These are phyloP conservation scores for Strobilomyces confusus DNA, from an alignment of 768 basidiomycete genomes.

Conservation along the genomic window DNA sequence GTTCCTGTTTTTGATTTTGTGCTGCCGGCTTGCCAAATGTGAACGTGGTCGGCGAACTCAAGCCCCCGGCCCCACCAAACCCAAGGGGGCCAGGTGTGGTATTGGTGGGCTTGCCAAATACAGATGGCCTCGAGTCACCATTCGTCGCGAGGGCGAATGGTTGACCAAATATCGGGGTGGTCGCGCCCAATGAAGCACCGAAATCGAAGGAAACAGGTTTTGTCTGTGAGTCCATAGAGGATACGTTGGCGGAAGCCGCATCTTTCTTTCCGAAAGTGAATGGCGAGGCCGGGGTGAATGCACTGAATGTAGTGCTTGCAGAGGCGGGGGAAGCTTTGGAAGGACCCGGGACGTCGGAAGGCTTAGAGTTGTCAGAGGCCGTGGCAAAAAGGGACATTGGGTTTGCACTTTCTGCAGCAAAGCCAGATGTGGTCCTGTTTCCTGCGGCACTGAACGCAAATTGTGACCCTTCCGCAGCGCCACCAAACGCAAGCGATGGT, in stretches of 20 bases:
- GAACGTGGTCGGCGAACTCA: slow-evolving; percentile 15
- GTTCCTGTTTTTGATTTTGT: slow-evolving; percentile 34
- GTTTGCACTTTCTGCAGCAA: neutral
- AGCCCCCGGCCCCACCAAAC: slow-evolving; percentile 23
- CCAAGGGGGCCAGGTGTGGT: slow-evolving; percentile 30
- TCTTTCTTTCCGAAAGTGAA: slow-evolving; percentile 18
- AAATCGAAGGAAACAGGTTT: slow-evolving; percentile 28
- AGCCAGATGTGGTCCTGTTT: neutral
- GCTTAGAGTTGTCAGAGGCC: neutral
- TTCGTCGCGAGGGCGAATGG: neutral
- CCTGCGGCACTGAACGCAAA: neutral
- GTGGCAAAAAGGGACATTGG: neutral
- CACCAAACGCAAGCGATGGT: slow-evolving; percentile 8
- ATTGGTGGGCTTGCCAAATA: slow-evolving; percentile 18
- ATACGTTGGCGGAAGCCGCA: neutral
- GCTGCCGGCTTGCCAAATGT: slow-evolving; percentile 26
- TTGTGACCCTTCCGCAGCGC: neutral
- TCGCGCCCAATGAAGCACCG: slow-evolving; percentile 8
- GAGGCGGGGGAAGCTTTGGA: slow-evolving; percentile 1
- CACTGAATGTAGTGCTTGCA: slow-evolving; percentile 8
- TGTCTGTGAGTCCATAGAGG: slow-evolving; percentile 16
- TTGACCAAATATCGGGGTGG: slow-evolving; percentile 12
- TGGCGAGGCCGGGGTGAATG: slow-evolving; percentile 3
- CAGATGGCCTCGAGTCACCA: slow-evolving; percentile 4
- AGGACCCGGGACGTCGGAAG: neutral